These are phyloP conservation scores for Gynochthodes officinalis DNA, from an alignment of 257 asterid species.

Conservation along the genomic window DNA sequence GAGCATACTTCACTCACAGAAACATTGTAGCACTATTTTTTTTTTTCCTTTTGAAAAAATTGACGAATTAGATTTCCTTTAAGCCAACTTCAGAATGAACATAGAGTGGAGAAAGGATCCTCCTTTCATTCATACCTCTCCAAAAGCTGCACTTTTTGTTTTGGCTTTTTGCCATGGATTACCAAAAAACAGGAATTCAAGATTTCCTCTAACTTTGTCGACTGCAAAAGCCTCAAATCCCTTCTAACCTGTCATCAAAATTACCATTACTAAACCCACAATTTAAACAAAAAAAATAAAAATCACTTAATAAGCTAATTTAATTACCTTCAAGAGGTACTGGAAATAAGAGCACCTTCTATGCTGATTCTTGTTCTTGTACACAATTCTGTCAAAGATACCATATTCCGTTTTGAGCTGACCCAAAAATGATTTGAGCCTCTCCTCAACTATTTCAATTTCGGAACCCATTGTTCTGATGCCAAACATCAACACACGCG, in stretches of 20 bases:
- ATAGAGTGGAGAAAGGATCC: not conserved
- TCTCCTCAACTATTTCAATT: conserved; percentile 47
- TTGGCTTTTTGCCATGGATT: conserved; percentile 71
- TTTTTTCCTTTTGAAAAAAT: no score
- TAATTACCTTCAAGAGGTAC: conserved; percentile 63
- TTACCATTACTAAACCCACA: not conserved
- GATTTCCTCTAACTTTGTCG: conserved; percentile 63
- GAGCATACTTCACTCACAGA: conserved; percentile 1
- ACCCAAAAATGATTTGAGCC: conserved; percentile 56
- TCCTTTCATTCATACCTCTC: conserved; percentile 50
- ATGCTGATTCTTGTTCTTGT: conserved; percentile 91
- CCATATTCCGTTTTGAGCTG: conserved; percentile 72
- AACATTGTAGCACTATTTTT: not conserved
- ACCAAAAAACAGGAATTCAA: conserved; percentile 60
- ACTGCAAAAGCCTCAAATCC: conserved; percentile 76
- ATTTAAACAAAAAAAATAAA: not conserved
- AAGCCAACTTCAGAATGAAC: not conserved
- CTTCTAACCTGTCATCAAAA: conserved; percentile 60
- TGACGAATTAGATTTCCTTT: no score
- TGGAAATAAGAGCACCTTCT: conserved; percentile 79
- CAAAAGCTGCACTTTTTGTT: conserved; percentile 79
- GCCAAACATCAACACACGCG: not conserved
- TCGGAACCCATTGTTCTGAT: conserved; percentile 41
- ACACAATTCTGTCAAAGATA: conserved; percentile 74
- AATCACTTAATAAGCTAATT: not conserved